phyloP scores from a whole-genome alignment of 129 eudicot species.

The Helianthus tuberosus region DNA sequence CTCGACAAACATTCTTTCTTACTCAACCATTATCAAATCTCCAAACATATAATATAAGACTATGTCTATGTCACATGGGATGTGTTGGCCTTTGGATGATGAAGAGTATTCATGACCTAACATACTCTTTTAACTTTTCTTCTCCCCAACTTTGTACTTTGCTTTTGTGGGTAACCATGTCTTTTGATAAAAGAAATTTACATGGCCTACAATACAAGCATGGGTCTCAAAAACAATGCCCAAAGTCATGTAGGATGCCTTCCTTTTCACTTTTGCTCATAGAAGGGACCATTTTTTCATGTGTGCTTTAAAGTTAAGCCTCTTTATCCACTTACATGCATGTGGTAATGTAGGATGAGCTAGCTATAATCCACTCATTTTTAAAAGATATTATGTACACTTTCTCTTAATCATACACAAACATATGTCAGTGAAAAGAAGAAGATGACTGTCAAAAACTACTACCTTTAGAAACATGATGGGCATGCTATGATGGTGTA shows the following conservation, averaged over 20 bases:
- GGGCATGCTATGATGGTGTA: background rate
- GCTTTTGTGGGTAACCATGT: slow-evolving; percentile 29
- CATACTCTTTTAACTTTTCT: slow-evolving; percentile 26
- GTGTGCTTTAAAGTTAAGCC: slow-evolving; percentile 43
- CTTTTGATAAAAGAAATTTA: slow-evolving; percentile 37
- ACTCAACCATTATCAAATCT: background rate
- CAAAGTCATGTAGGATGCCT: slow-evolving; percentile 28
- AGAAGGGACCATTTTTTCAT: slow-evolving; percentile 45
- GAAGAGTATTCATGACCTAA: slow-evolving; percentile 28
- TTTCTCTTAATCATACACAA: background rate
- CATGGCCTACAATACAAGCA: slow-evolving; percentile 43
- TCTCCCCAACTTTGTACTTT: slow-evolving; percentile 25
- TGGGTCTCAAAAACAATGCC: slow-evolving; percentile 35
- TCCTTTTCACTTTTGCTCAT: slow-evolving; percentile 40
- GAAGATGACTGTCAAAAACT: background rate
- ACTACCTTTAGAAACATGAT: background rate
- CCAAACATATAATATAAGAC: background rate
- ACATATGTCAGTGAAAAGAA: background rate
- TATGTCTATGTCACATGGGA: slow-evolving; percentile 22
- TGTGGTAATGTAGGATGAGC: slow-evolving; percentile 36
- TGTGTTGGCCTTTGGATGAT: slow-evolving; percentile 33
- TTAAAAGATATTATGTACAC: background rate
- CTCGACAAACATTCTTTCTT: background rate
- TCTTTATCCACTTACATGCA: slow-evolving; percentile 36
- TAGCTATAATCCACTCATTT: slow-evolving; percentile 25